Percentiles rank a stretch among this genome's conserved stretches.
These are phyloP conservation scores for Batrachochytrium dendrobatidis DNA, from an alignment of 371 early-diverging fungal genomes.

Conservation along the genomic window DNA sequence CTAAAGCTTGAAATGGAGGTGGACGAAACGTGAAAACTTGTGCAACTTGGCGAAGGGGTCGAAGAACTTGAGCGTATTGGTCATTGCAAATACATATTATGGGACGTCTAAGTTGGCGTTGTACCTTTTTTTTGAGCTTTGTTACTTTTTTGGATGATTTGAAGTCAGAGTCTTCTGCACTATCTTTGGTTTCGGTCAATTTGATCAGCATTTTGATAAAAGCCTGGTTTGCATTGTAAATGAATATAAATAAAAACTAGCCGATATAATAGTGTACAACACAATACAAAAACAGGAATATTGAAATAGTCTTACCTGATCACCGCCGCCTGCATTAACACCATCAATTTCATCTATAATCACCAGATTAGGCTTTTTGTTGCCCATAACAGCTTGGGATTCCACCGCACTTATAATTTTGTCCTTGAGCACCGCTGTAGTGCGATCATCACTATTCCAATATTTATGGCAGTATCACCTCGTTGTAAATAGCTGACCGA, in stretches of 20 bases:
- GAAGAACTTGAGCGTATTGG: conserved; percentile 81
- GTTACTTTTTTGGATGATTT: background rate
- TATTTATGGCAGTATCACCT: background rate
- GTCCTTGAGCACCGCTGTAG: conserved; percentile 61
- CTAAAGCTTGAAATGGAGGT: conserved; percentile 59
- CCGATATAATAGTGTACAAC: background rate
- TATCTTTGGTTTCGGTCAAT: conserved; percentile 29
- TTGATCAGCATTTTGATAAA: conserved; percentile 67
- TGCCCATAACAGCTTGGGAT: conserved; percentile 61
- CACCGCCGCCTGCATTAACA: conserved; percentile 60
- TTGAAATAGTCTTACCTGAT: too few relatives aligned
- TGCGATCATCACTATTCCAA: conserved; percentile 82
- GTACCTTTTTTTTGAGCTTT: conserved; percentile 11
- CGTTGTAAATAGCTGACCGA: background rate
- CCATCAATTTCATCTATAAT: conserved; percentile 98
- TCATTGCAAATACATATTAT: conserved; percentile 99
- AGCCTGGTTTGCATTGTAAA: conserved; percentile 34
- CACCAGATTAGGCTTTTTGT: conserved; percentile 69
- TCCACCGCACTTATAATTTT: conserved; percentile 71
- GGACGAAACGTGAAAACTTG: conserved; percentile 60
- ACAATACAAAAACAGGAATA: too few relatives aligned
- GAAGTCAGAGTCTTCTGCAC: conserved; percentile 9
- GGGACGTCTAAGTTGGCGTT: conserved; percentile 58
- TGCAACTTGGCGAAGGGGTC: conserved; percentile 73
- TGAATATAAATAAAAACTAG: background rate